Base-by-base conservation (phyloP, 257 asterid genomes). In the Plectranthus barbatus region DNA sequence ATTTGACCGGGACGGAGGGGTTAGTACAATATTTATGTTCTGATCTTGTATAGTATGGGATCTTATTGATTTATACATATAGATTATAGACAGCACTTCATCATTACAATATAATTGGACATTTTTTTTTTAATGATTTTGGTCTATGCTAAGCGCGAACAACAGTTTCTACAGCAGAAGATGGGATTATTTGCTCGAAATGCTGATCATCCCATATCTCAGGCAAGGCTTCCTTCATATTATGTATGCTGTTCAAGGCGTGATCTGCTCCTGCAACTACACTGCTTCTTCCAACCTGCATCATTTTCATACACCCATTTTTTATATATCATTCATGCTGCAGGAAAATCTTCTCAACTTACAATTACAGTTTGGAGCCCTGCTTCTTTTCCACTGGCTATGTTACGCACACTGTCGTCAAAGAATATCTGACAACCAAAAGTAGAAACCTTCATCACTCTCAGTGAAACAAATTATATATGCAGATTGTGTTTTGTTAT, bases 351-450 rank as follows among this genome's bases (percentile, higher is more conserved):
- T 49, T 51, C 0, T n/a, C 54, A 52, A 78, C 87, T 83, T 80
- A 91, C 98, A 64, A 88, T 70, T 26, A 91, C 95, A 1, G 96
- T 91, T 48, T 77, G 80, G 62, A 91, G 84, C 58, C 96, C 95
- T 5, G 88, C 92, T 50, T 78, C 76, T 79, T 86, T 91, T 20
- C 86, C 96, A 51, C 72, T 80, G 4, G 84, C 85, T 70, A 91
- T 81, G 79, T 88, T 91, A 17, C 96, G 76, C 37, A 76, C 68
- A 46, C 98, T 91, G 66, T 91, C 95, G 54, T 91, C 96, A 13
- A 91, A 91, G 83, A 91, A 91, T 46, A 91, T 58, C 96, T 91
- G 82, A 39, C 10, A 36, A 37, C 55, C 17, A 49, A 66, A 54
- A 51, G 18, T 29, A 1, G 7, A 15, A 23, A 13, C 7, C 37